phyloP scores from a whole-genome alignment of 108 stramenopile genomes.

The Stephanodiscus minutulus region DNA sequence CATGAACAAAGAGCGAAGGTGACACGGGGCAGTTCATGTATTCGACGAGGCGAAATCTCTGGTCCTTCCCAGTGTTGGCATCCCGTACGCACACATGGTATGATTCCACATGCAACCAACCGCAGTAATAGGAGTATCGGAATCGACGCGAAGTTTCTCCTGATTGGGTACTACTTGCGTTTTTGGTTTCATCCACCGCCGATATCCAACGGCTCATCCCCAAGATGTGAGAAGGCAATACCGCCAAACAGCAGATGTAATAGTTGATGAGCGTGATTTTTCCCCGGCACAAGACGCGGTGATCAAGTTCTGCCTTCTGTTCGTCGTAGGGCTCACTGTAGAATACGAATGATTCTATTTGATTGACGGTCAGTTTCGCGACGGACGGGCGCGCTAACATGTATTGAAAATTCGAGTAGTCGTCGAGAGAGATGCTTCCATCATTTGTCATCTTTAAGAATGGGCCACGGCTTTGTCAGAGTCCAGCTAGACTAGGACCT shows the following conservation, averaged over 20 bases:
- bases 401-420: constrained; percentile 10
- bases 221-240: constrained; percentile 17
- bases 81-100: constrained; percentile 4
- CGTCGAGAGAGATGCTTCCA: constrained; percentile 7
- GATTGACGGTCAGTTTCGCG: background rate
- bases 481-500: too few relatives aligned
- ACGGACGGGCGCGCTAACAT: constrained; percentile 5
- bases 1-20: constrained; percentile 7
- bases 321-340: constrained; percentile 2
- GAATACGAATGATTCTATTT: constrained; percentile 13
- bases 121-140: constrained; percentile 11
- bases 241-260: constrained; percentile 10
- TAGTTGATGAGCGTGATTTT: constrained; percentile 3
- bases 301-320: background rate
- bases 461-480: background rate
- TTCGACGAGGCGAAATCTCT: constrained; percentile 11
- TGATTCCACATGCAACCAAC: constrained; percentile 8
- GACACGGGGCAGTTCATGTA: constrained; percentile 4
- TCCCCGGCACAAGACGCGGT: background rate
- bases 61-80: background rate
- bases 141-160: constrained; percentile 9
- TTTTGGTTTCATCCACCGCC: constrained; percentile 7
- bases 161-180: background rate
- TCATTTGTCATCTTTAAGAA: background rate
- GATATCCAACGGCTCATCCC: constrained; percentile 20